Base-by-base conservation (phyloP, 192 early-diverging fungal genomes). In the Coemansia sp. region DNA sequence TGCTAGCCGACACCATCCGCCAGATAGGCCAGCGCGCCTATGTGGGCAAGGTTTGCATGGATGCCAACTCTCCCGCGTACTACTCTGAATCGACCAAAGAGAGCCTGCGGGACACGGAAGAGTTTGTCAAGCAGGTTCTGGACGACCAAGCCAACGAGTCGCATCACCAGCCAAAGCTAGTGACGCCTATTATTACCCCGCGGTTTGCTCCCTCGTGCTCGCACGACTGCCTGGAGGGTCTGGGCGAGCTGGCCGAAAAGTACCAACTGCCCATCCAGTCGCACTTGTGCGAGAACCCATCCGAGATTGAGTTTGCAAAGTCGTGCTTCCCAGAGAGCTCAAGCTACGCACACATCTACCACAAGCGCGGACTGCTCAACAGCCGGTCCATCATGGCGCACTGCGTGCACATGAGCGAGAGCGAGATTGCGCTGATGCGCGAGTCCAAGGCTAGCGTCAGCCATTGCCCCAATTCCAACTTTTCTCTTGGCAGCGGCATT, bases 1-100 rank as follows among this genome's bases (percentile, higher is more conserved):
- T 81, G 15, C 82, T 98, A 53, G 93, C 86, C 3, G 82, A 92
- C 32, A 82, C 89, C 22, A 84, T 93, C 44, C 79, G 86, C 35
- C 69, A 82, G 35, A 69, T 82, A n/a, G 96, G 94, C 8, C 96
- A 98, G 74, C 90, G 96, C 56, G 94, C 90, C 18, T 92, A 86
- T 68, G 87, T 98, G 34, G 96, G 96, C 17, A 96, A 97, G 67
- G 94, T 98, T 55, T 93, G 92, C 83, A 98, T 98, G 96, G 93
- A 95, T 74, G 79, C 87, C 58, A 93, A 95, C 67, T 71, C 84
- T 1, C 92, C 93, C 22, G 83, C 87, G 33, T 88, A 83, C 64
- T 91, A 93, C 72, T 67, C 84, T 22, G 93, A 97, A 70, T 68
- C 80, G 17, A 89, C 88, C 7, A 81, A 87, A 27, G 69, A 80